Percentiles rank a stretch among this genome's conserved stretches.
Conservation (phyloP, 805 yeast genomes). For the Kuraishia ogatae region DNA sequence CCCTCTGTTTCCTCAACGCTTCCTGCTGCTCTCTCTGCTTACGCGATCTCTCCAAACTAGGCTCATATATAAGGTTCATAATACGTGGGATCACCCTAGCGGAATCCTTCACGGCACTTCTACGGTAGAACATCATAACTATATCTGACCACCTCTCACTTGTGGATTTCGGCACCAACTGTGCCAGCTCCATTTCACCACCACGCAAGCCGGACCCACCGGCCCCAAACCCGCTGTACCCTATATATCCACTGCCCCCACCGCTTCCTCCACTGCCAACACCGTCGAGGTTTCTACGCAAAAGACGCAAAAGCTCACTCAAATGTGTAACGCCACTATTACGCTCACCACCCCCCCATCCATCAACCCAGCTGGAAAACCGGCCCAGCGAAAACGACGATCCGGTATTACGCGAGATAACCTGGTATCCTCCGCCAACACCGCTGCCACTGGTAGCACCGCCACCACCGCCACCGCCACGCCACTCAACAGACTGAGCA, state of each 20-base stretch:
- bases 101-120: constrained; percentile 23
- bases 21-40: constrained; percentile 10
- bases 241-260: background rate
- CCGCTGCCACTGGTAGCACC: background rate
- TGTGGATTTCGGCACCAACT: constrained; percentile 29
- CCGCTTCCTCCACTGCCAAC: background rate
- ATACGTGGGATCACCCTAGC: constrained; percentile 31
- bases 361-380: background rate
- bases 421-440: background rate
- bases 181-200: background rate
- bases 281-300: background rate
- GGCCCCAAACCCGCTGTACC: background rate
- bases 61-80: constrained; percentile 37
- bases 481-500: background rate
- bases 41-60: constrained; percentile 30
- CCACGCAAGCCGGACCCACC: background rate
- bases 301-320: background rate
- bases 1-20: constrained; percentile 5
- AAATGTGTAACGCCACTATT: background rate
- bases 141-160: constrained; percentile 63
- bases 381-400: background rate
- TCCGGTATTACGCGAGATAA: background rate
- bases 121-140: constrained; percentile 40
- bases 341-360: background rate
- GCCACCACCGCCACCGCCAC: background rate